phyloP scores from a whole-genome alignment of 2,329 filamentous ascomycete genomes.

The Nannizzia gypsea region DNA sequence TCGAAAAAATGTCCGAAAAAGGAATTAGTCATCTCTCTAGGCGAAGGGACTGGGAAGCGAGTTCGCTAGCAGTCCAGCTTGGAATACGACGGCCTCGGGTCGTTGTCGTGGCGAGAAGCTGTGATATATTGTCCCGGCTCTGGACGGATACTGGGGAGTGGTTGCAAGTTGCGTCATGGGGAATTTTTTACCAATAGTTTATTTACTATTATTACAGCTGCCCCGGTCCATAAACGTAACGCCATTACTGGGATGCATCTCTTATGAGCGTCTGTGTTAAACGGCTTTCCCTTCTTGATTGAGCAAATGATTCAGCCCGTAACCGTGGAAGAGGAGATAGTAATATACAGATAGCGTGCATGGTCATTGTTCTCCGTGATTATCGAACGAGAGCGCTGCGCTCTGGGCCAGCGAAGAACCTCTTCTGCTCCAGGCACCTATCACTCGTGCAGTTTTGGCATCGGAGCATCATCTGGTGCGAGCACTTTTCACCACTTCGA shows the following conservation, averaged over 20 bases:
- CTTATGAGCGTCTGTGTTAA: not conserved
- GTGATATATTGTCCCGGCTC: not conserved
- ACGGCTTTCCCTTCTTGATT: not conserved
- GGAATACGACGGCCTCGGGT: not conserved
- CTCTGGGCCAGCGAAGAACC: conserved; percentile 47
- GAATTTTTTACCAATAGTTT: too few relatives aligned
- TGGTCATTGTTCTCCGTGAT: not conserved
- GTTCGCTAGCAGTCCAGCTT: too few relatives aligned
- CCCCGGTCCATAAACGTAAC: not conserved
- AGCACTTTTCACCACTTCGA: conserved; percentile 57
- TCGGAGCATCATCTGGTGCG: conserved; percentile 73
- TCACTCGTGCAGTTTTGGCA: conserved; percentile 92
- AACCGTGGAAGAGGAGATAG: not conserved
- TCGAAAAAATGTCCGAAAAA: not conserved
- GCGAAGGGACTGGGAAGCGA: not conserved
- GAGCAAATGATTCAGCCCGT: not conserved
- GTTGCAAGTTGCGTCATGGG: not conserved
- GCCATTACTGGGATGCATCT: not conserved
- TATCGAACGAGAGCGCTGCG: conserved; percentile 25
- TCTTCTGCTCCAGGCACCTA: conserved; percentile 62
- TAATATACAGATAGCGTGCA: not conserved
- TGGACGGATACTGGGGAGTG: not conserved
- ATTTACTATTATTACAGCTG: not conserved
- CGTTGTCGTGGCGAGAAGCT: not conserved
- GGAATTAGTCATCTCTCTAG: not conserved